phyloP scores from a whole-genome alignment of 2,329 filamentous ascomycete genomes.

The Cytospora piceicola region DNA sequence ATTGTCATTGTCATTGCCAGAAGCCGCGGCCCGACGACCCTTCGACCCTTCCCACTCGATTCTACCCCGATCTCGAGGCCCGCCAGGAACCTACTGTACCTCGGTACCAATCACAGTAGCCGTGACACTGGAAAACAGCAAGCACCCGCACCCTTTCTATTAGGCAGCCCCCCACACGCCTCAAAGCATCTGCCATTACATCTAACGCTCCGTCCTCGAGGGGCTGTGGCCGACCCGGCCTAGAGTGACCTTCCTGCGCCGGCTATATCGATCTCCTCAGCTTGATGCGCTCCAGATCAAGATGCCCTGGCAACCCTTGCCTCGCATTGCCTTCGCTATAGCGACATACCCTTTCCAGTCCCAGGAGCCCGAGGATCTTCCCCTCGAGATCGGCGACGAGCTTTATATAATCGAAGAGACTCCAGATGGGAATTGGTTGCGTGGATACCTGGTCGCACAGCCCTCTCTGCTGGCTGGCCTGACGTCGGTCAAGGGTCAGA shows the following conservation, averaged over 20 bases:
- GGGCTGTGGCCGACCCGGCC: constrained; percentile 19
- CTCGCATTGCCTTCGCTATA: constrained; percentile 96
- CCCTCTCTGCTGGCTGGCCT: constrained; percentile 90
- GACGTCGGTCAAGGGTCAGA: constrained; percentile 88
- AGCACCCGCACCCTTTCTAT: neutral
- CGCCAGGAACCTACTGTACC: neutral
- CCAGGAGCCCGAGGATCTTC: constrained; percentile 84
- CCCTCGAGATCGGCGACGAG: constrained; percentile 96
- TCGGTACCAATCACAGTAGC: neutral
- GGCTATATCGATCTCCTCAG: constrained; percentile 11
- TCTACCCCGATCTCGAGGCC: neutral
- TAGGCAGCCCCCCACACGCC: neutral
- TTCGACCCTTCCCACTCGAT: neutral
- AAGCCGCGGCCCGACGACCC: constrained; percentile 2
- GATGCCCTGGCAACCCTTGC: constrained; percentile 97
- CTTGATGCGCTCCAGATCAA: constrained; percentile 36
- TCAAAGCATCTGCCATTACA: neutral
- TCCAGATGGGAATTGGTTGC: constrained; percentile 87
- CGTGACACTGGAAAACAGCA: too few relatives aligned
- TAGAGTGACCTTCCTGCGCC: constrained; percentile 9
- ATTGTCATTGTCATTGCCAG: neutral
- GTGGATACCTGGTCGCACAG: constrained; percentile 92
- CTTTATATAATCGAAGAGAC: constrained; percentile 98
- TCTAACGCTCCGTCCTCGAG: constrained; percentile 12
- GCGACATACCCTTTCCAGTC: constrained; percentile 93